A percentile compares a stretch with the other conserved stretches of the same genome.
Conservation (phyloP, 2,329 filamentous ascomycete genomes). For the Colletotrichum abscissum region DNA sequence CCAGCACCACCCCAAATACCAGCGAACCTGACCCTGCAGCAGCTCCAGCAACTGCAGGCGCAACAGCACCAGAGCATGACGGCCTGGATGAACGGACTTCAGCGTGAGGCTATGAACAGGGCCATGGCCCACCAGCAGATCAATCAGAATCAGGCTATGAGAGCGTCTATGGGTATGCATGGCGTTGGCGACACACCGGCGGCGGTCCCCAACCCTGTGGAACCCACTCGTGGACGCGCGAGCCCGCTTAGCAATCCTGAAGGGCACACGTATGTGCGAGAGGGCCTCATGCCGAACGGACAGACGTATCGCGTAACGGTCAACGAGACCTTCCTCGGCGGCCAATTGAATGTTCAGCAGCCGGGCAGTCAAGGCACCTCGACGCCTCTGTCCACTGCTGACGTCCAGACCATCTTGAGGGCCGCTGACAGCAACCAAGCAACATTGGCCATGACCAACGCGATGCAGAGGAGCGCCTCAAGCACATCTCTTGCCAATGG, state of each 20-base stretch:
- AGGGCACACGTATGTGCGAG: constrained; percentile 32
- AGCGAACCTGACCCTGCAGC: constrained; percentile 35
- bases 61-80: constrained; percentile 55
- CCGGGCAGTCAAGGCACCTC: constrained; percentile 20
- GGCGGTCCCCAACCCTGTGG: constrained; percentile 39
- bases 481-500: constrained; percentile 53
- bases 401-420: constrained; percentile 59
- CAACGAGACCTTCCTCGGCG: constrained; percentile 34
- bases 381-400: constrained; percentile 49
- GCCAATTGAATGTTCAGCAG: constrained; percentile 18
- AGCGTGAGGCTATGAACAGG: constrained; percentile 56
- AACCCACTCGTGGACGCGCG: constrained; percentile 40
- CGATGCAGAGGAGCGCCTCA: constrained; percentile 64
- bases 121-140: constrained; percentile 55
- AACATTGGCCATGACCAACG: constrained; percentile 54
- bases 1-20: constrained; percentile 45
- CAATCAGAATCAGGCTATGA: constrained; percentile 56
- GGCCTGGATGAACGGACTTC: constrained; percentile 59
- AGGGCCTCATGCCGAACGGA: constrained; percentile 33
- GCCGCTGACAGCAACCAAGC: constrained; percentile 58
- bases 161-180: constrained; percentile 53
- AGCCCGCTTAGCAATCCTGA: constrained; percentile 42
- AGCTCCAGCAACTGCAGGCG: constrained; percentile 38
- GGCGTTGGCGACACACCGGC: constrained; percentile 49
- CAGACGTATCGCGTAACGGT: constrained; percentile 37